A percentile compares a stretch with the other conserved stretches of the same genome.
Evolutionary conservation across 2,329 filamentous ascomycete species (phyloP).

Genomic region (Pestalotiopsis sp.): DNA sequence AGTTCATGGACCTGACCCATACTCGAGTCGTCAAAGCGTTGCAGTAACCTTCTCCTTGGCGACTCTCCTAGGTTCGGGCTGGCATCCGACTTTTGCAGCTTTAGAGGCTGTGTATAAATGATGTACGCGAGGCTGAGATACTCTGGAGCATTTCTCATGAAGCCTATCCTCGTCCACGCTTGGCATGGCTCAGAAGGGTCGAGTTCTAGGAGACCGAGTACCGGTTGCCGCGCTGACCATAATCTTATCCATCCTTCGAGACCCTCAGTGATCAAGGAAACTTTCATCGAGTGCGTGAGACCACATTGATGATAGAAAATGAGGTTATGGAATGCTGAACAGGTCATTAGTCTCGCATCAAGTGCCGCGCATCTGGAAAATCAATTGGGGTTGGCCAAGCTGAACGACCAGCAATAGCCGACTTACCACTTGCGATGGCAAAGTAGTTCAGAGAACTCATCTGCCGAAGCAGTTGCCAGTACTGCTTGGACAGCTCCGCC

Average conservation of each 20-base stretch:
- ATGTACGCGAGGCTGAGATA: conserved; percentile 28
- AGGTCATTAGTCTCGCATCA: background rate
- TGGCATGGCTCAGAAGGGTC: conserved; percentile 16
- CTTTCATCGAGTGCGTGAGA: background rate
- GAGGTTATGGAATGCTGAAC: background rate
- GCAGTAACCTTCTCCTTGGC: background rate
- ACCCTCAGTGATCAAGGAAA: background rate
- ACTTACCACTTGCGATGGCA: conserved; percentile 2
- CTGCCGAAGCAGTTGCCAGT: background rate
- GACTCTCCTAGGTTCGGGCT: background rate
- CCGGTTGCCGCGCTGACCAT: conserved; percentile 23
- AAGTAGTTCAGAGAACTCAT: conserved; percentile 8
- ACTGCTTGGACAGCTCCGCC: conserved; percentile 16
- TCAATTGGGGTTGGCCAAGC: background rate
- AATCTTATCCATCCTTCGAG: conserved; percentile 27
- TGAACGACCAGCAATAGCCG: background rate
- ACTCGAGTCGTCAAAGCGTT: conserved; percentile 2
- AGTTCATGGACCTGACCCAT: conserved; percentile 6
- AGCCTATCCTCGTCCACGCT: conserved; percentile 28
- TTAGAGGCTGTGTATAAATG: conserved; percentile 10
- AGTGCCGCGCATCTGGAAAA: background rate
- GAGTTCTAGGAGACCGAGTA: conserved; percentile 7
- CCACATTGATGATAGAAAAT: conserved; percentile 2
- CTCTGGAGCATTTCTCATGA: conserved; percentile 25
- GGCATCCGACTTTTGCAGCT: background rate